phyloP scores from a whole-genome alignment of 345 rosid genomes.

The Gossypium turneri region DNA sequence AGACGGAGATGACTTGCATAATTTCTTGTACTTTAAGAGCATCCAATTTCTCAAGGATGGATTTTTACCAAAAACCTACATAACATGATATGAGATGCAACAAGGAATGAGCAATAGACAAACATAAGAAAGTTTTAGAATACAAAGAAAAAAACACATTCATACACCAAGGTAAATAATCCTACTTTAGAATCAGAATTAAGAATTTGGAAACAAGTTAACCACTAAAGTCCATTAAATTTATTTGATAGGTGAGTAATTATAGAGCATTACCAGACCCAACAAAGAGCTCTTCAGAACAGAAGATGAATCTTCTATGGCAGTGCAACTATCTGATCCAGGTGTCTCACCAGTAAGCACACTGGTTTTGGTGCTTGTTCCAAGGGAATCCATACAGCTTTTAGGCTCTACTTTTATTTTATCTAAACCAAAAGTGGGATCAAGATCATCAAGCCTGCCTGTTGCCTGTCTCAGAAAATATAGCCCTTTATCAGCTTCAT shows the following conservation, averaged over 20 bases:
- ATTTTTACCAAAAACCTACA: slow-evolving; percentile 64
- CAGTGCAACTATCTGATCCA: slow-evolving; percentile 27
- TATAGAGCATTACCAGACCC: slow-evolving; percentile 57
- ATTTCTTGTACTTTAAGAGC: slow-evolving; percentile 53
- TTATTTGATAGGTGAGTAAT: background rate
- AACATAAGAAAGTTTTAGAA: background rate
- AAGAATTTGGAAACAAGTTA: background rate
- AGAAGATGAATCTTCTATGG: slow-evolving; percentile 33
- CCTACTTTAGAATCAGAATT: background rate
- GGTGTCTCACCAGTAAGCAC: slow-evolving; percentile 28
- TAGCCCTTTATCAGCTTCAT: slow-evolving; percentile 53
- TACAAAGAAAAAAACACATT: background rate
- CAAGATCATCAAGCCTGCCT: slow-evolving; percentile 38
- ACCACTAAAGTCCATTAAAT: background rate
- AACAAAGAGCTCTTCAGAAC: slow-evolving; percentile 52
- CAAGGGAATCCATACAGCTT: slow-evolving; percentile 33
- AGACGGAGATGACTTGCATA: slow-evolving; percentile 44
- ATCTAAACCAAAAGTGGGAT: slow-evolving; percentile 23
- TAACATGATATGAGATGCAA: slow-evolving; percentile 15
- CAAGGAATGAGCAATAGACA: slow-evolving; percentile 18
- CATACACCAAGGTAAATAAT: slow-evolving; percentile 7
- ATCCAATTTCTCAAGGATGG: slow-evolving; percentile 68
- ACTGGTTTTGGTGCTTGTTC: slow-evolving; percentile 29
- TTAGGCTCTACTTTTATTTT: slow-evolving; percentile 32
- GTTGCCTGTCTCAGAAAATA: slow-evolving; percentile 60